A percentile compares a stretch with the other conserved stretches of the same genome.
Conservation (phyloP, 192 early-diverging fungal species). For the Mortierella antarctica region DNA sequence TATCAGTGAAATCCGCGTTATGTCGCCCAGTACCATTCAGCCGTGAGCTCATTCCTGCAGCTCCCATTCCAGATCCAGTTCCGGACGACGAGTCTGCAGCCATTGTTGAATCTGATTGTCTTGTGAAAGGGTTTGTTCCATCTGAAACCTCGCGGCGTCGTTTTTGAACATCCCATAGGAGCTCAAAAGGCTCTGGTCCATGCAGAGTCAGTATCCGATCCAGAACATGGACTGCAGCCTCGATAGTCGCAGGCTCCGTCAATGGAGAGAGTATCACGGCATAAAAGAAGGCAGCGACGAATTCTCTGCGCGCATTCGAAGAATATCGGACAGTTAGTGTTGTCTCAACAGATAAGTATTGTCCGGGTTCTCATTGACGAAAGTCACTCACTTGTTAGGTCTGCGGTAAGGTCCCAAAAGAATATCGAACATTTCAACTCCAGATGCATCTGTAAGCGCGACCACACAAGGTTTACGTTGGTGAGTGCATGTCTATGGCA, state of each 20-base stretch:
- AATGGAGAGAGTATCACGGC: conserved; percentile 38
- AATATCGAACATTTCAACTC: conserved; percentile 44
- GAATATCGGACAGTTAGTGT: not conserved
- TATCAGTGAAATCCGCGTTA: not conserved
- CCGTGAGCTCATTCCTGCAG: conserved; percentile 12
- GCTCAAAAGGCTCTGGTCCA: conserved; percentile 33
- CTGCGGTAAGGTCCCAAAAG: conserved; percentile 35
- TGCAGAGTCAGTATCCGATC: conserved; percentile 39
- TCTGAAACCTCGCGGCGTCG: conserved; percentile 40
- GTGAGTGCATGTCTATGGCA: too few species aligned
- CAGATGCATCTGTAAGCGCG: conserved; percentile 22
- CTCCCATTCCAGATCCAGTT: not conserved
- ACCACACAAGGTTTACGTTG: not conserved
- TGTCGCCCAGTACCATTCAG: not conserved
- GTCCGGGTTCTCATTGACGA: too few species aligned
- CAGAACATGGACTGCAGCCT: conserved; percentile 38
- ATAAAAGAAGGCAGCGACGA: conserved; percentile 40
- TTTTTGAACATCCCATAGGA: conserved; percentile 41
- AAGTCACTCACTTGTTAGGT: conserved; percentile 30
- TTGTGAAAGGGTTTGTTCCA: conserved; percentile 25
- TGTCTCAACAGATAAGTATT: too few species aligned
- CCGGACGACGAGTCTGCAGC: not conserved
- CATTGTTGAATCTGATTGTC: conserved; percentile 1
- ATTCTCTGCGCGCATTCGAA: conserved; percentile 13
- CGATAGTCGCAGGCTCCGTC: conserved; percentile 37